Evolutionary conservation across 495 filamentous ascomycete genomes (phyloP), one percentile per base, ranked within the genome.

Genomic region (Neurospora sp.): DNA sequence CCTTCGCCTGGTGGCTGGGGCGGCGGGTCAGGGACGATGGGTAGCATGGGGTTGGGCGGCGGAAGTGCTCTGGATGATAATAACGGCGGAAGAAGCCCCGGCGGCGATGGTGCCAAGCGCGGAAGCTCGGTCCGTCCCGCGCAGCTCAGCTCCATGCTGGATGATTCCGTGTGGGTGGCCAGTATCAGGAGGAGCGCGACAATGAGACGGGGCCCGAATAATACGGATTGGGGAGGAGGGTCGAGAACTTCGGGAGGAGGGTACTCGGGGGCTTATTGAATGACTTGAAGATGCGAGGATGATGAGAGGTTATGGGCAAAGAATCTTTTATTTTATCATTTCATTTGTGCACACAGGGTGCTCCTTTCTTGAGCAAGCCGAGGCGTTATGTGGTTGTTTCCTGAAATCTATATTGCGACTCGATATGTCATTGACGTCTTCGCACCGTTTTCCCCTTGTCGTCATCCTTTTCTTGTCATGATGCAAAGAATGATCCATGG

Each of bases 101-200:
- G 80, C 61, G 73, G 77, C 5, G 78, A 72, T 20, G 79, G 76
- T 69, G 86, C 86, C 76, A 76, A 89, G 72, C 84, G 85, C 3
- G 86, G 89, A 73, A 95, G 92, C 78, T 83, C 87, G 38, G 92
- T 95, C 72, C 93, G 90, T 73, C 89, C 91, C 69, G 87, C 90
- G 68, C 91, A 94, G 78, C 91, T 96, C 73, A 88, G 94, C 82
- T 87, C 92, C 71, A 90, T 93, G 76, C 84, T 98, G 38, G 91
- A 93, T 75, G 90, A 93, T 74, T 96, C 93, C 45, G 92, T 90
- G 22, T 98, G 94, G 94, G 92, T 94, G 70, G 91, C 94, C 82
- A 97, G 93, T 84, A 93, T 98, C 69, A 86, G 94, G 73, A 87
- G 93, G 71, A 97, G 94, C 81, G 93, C 96, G 74, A 97, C 93